Conservation (phyloP, 768 basidiomycete species). For the Podaxis rugospora region DNA sequence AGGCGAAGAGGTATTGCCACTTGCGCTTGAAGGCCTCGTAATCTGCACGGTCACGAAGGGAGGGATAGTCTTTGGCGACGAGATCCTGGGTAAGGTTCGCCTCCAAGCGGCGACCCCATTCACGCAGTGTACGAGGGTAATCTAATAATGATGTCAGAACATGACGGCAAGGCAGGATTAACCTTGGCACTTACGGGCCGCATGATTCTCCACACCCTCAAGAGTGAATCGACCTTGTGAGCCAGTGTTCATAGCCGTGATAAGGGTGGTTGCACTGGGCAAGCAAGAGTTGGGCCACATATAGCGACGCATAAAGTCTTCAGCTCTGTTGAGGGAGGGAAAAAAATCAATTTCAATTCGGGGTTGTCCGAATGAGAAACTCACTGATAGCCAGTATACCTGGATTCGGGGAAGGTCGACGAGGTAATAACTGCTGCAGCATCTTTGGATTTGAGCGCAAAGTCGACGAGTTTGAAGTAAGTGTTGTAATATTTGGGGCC, state of each 20-base stretch:
- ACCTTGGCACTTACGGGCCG: conserved; percentile 50
- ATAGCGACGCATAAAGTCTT: conserved; percentile 84
- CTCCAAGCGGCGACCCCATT: conserved; percentile 81
- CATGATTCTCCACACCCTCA: conserved; percentile 82
- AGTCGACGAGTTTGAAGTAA: conserved; percentile 76
- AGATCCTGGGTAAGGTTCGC: conserved; percentile 56
- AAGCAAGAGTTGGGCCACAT: conserved; percentile 91
- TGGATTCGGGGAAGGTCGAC: conserved; percentile 67
- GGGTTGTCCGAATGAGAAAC: conserved; percentile 21
- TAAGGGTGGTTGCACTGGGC: conserved; percentile 79
- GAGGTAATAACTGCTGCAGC: conserved; percentile 67
- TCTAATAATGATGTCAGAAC: conserved; percentile 31
- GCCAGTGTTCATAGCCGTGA: conserved; percentile 64
- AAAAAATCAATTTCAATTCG: conserved; percentile 4
- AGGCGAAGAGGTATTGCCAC: conserved; percentile 82
- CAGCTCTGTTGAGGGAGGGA: conserved; percentile 38
- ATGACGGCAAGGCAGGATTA: neutral
- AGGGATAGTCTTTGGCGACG: conserved; percentile 56
- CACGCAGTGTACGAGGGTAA: conserved; percentile 89
- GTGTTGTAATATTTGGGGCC: conserved; percentile 54
- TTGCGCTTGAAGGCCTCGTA: conserved; percentile 74
- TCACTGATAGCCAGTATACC: conserved; percentile 68
- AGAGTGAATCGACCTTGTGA: conserved; percentile 77
- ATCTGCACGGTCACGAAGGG: conserved; percentile 47
- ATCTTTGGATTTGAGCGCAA: conserved; percentile 63